These are phyloP conservation scores for Plasmodium inui DNA, from an alignment of 169 alveolate genomes.

Conservation along the genomic window DNA sequence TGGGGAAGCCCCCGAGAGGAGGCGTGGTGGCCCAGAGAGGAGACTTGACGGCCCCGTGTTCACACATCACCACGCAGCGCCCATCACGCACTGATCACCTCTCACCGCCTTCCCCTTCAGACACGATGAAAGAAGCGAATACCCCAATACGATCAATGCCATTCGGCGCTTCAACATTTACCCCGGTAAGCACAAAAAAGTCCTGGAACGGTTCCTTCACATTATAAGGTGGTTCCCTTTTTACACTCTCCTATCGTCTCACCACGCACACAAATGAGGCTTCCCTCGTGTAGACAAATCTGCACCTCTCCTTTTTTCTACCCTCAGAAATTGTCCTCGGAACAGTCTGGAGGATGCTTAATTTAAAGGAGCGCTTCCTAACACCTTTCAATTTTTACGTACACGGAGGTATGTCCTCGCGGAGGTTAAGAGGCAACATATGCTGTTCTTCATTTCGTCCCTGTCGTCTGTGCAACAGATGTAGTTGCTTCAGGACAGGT, in stretches of 20 bases:
- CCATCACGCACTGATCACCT: not conserved
- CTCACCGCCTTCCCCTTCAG: not conserved
- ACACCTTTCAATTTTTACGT: conserved; percentile 65
- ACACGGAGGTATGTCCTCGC: conserved; percentile 25
- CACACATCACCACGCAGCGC: no score
- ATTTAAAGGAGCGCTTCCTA: not conserved
- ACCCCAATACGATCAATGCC: conserved; percentile 66
- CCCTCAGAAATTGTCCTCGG: conserved; percentile 43
- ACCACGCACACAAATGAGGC: not conserved
- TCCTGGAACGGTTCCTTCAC: not conserved
- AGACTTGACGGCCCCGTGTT: no score
- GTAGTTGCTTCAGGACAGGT: not conserved
- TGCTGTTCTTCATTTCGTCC: not conserved
- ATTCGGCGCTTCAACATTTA: conserved; percentile 47
- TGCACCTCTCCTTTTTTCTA: not conserved
- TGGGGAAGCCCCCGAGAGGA: not conserved
- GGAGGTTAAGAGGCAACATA: not conserved
- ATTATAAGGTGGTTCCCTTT: not conserved
- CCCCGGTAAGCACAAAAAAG: conserved; percentile 35
- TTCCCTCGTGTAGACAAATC: not conserved
- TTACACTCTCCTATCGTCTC: not conserved
- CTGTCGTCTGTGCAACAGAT: not conserved
- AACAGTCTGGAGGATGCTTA: conserved; percentile 34
- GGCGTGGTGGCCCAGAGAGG: no score
- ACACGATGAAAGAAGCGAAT: conserved; percentile 53